These are phyloP conservation scores for Acer campestre DNA, from an alignment of 345 rosid species.

Conservation along the genomic window DNA sequence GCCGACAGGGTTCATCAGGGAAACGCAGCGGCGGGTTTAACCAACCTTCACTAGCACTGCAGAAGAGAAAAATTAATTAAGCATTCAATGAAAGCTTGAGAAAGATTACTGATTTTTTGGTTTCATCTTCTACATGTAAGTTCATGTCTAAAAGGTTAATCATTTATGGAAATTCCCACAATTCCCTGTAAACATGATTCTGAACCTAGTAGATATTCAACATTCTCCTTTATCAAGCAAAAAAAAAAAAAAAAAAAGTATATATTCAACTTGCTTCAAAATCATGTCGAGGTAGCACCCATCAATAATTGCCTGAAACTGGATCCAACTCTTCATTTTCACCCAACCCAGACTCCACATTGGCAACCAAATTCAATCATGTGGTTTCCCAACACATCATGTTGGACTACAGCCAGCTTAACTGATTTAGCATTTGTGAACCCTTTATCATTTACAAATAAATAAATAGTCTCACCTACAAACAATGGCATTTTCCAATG, in stretches of 20 bases:
- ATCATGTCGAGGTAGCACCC: neutral
- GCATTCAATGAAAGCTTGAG: neutral
- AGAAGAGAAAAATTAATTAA: slow-evolving; percentile 10
- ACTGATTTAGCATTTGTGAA: neutral
- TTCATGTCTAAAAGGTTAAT: neutral
- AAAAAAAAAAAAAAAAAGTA: neutral
- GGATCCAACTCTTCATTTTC: neutral
- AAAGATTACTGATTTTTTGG: neutral
- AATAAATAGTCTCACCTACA: slow-evolving; percentile 62
- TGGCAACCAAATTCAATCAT: neutral
- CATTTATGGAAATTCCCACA: neutral
- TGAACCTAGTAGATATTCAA: neutral
- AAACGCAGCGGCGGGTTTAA: slow-evolving; percentile 78
- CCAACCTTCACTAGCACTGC: slow-evolving; percentile 81
- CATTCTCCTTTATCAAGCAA: neutral
- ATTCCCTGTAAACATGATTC: neutral
- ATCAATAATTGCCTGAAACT: neutral
- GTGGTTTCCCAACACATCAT: neutral
- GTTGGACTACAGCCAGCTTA: neutral
- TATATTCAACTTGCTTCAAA: neutral
- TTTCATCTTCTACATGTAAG: neutral
- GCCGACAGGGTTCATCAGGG: slow-evolving; percentile 80
- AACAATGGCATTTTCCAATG: slow-evolving; percentile 78
- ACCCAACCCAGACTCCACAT: neutral
- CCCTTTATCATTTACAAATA: neutral